Evolutionary conservation across 2,329 filamentous ascomycete species (phyloP).

Genomic region (Arthroderma sp.): DNA sequence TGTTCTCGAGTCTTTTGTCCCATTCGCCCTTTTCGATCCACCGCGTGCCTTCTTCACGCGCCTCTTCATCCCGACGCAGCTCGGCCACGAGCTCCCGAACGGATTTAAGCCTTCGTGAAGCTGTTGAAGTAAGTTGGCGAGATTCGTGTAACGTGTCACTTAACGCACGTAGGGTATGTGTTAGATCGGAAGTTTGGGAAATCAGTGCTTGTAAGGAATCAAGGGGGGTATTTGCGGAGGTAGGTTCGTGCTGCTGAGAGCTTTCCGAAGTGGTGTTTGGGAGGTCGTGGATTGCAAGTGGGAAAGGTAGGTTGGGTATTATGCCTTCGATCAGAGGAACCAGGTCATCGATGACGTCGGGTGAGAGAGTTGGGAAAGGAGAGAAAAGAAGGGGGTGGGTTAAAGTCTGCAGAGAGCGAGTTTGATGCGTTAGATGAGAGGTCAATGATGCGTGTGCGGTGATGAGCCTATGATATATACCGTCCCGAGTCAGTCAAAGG

Average conservation of each 20-base stretch:
- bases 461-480: slow-evolving; percentile 33
- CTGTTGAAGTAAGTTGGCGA: slow-evolving; percentile 71
- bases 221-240: slow-evolving; percentile 34
- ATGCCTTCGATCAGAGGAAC: slow-evolving; percentile 43
- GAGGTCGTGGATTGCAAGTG: slow-evolving; percentile 14
- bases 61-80: slow-evolving; percentile 68
- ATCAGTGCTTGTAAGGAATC: slow-evolving; percentile 56
- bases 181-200: slow-evolving; percentile 56
- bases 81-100: slow-evolving; percentile 78
- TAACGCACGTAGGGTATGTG: slow-evolving; percentile 70
- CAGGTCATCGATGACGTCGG: slow-evolving; percentile 43
- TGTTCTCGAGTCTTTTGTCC: slow-evolving; percentile 59
- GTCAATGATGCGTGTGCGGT: slow-evolving; percentile 46
- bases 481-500: no score
- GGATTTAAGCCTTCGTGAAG: slow-evolving; percentile 63
- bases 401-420: slow-evolving; percentile 44
- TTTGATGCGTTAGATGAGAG: slow-evolving; percentile 48
- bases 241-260: slow-evolving; percentile 7
- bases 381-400: slow-evolving; percentile 47
- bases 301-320: slow-evolving; percentile 40
- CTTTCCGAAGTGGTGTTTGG: not conserved
- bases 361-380: slow-evolving; percentile 39
- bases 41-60: slow-evolving; percentile 64
- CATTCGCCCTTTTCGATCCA: slow-evolving; percentile 76
- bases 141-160: slow-evolving; percentile 92